Evolutionary conservation across 2,329 filamentous ascomycete genomes (phyloP).

Genomic region (Aspergillus fischeri): DNA sequence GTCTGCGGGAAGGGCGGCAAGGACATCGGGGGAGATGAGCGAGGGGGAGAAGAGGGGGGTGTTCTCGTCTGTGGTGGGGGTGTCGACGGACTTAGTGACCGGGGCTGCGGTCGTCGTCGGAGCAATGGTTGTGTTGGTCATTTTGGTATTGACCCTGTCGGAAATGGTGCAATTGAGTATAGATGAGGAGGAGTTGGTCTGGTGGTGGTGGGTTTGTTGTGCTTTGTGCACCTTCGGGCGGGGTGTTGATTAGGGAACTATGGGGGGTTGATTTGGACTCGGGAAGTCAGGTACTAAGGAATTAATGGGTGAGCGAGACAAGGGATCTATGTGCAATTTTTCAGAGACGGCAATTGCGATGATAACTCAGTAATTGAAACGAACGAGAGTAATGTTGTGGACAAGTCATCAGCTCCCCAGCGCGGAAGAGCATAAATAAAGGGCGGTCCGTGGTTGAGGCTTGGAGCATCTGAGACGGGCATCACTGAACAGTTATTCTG

Average conservation of each 20-base stretch:
- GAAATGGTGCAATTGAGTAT: constrained; percentile 3
- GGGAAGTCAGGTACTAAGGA: neutral
- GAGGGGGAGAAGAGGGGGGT: constrained; percentile 68
- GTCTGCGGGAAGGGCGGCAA: constrained; percentile 67
- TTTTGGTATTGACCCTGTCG: constrained; percentile 7
- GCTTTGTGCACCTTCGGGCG: neutral
- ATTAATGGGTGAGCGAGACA: neutral
- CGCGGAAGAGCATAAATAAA: neutral
- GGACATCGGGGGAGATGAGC: constrained; percentile 74
- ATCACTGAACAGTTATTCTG: no score
- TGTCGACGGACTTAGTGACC: constrained; percentile 11
- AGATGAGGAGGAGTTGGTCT: neutral
- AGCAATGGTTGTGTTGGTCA: constrained; percentile 10
- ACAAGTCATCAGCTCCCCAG: neutral
- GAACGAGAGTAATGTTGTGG: neutral
- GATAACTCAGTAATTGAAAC: neutral
- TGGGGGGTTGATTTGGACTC: neutral
- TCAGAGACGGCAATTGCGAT: neutral
- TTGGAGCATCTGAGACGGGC: neutral
- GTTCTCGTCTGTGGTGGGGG: constrained; percentile 43
- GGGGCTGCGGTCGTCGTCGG: neutral
- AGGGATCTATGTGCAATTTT: neutral
- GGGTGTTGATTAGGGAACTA: neutral
- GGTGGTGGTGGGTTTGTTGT: neutral
- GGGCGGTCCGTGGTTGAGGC: neutral